A percentile compares a stretch with the other conserved stretches of the same genome.
Conservation (phyloP, 441 rosid genomes). For the Biscutella laevigata region DNA sequence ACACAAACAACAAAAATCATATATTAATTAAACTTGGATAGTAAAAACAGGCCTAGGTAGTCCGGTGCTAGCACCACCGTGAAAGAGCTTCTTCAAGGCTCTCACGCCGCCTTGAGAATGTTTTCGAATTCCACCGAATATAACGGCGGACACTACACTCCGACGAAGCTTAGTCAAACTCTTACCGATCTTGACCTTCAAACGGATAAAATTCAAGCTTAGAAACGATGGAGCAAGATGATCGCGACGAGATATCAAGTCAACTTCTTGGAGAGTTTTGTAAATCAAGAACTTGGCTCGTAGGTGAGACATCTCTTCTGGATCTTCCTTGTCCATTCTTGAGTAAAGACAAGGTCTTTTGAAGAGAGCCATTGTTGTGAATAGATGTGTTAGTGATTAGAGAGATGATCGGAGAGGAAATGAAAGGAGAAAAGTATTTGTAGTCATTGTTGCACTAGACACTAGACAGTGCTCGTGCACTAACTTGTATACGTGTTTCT, state of each 20-base stretch:
- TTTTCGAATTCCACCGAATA: constrained; percentile 21
- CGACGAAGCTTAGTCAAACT: constrained; percentile 44
- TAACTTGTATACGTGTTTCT: constrained; percentile 16
- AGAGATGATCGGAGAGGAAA: neutral
- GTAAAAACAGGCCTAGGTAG: constrained; percentile 30
- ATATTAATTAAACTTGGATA: constrained; percentile 9
- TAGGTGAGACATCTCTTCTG: constrained; percentile 41
- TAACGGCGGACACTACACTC: constrained; percentile 28
- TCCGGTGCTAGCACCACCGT: constrained; percentile 26
- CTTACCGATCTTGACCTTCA: constrained; percentile 55
- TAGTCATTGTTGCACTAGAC: constrained; percentile 28
- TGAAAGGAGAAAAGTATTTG: constrained; percentile 13
- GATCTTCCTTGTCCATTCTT: constrained; percentile 55
- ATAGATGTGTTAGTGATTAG: too few relatives aligned
- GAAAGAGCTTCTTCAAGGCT: constrained; percentile 37
- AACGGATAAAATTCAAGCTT: constrained; percentile 37
- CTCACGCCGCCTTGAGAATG: constrained; percentile 18
- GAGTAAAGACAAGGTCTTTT: constrained; percentile 37
- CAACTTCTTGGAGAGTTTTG: constrained; percentile 44
- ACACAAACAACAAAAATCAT: neutral
- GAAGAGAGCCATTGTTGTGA: constrained; percentile 25
- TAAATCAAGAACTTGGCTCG: constrained; percentile 77
- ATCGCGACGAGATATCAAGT: constrained; percentile 25
- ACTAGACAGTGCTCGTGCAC: constrained; percentile 27
- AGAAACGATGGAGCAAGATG: constrained; percentile 28